Conservation (phyloP, 345 rosid genomes). For the Microcos paniculata region DNA sequence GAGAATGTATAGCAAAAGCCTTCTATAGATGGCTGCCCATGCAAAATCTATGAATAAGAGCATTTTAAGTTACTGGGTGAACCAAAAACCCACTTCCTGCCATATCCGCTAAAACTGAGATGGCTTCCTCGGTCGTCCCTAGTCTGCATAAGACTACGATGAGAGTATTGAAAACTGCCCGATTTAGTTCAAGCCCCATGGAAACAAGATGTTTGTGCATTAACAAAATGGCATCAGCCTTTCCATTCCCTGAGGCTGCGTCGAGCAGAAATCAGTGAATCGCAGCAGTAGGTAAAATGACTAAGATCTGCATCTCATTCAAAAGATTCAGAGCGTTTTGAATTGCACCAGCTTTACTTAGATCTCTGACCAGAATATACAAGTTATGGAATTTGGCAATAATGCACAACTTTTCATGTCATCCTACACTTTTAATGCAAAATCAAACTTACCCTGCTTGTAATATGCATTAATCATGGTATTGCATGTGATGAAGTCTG, state of each 20-base stretch:
- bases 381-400: constrained; percentile 65
- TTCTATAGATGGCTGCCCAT: constrained; percentile 48
- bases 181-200: constrained; percentile 58
- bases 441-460: constrained; percentile 52
- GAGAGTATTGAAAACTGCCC: constrained; percentile 60
- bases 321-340: constrained; percentile 55
- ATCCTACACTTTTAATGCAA: constrained; percentile 59
- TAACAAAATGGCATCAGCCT: constrained; percentile 49
- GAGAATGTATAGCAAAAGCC: constrained; percentile 50
- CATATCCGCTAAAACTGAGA: constrained; percentile 54
- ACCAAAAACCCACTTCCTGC: constrained; percentile 44
- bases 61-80: constrained; percentile 62
- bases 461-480: constrained; percentile 66
- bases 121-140: constrained; percentile 77
- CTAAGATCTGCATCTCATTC: constrained; percentile 48
- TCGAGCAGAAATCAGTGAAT: constrained; percentile 57
- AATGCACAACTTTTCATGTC: constrained; percentile 56
- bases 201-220: constrained; percentile 56
- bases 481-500: constrained; percentile 68
- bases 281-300: constrained; percentile 51
- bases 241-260: constrained; percentile 51
- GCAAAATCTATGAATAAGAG: constrained; percentile 68
- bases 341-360: constrained; percentile 49
- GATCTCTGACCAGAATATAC: constrained; percentile 50
- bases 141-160: constrained; percentile 64